These are phyloP conservation scores for Neonectria hederae DNA, from an alignment of 2,329 filamentous ascomycete genomes.

Conservation along the genomic window DNA sequence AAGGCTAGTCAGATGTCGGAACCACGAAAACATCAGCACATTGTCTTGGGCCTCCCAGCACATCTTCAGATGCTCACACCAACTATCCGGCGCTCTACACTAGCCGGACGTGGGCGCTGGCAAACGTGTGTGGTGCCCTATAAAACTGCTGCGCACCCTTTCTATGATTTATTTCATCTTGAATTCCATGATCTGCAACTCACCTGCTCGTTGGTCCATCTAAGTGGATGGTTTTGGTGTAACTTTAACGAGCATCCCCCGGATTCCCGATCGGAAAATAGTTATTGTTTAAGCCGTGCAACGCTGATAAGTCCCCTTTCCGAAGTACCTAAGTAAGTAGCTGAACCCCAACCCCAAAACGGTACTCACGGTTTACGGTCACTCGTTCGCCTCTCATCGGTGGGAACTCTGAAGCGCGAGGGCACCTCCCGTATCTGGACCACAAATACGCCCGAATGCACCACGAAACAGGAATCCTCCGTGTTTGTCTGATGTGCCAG, in stretches of 20 bases:
- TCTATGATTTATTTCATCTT: neutral
- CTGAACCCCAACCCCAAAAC: neutral
- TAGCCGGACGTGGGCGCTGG: neutral
- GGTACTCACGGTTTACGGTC: too few species aligned
- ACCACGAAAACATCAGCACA: too few species aligned
- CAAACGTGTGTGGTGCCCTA: neutral
- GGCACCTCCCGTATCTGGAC: neutral
- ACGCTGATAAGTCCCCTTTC: neutral
- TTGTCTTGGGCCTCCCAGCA: too few species aligned
- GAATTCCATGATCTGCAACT: neutral
- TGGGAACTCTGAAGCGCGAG: neutral
- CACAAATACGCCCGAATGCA: neutral
- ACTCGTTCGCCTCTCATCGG: too few species aligned
- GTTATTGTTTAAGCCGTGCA: neutral
- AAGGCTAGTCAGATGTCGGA: too few species aligned
- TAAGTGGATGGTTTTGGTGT: neutral
- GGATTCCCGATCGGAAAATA: constrained; percentile 3
- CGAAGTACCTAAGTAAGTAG: too few species aligned
- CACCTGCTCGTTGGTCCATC: neutral
- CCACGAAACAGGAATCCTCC: neutral
- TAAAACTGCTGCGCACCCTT: neutral
- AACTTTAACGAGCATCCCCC: neutral
- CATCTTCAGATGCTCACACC: too few species aligned
- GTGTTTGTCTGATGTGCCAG: constrained; percentile 6
- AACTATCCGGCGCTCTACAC: neutral